Evolutionary conservation across 1,284 basidiomycete species (phyloP), one percentile per base, ranked within the genome.

Genomic region (Heterobasidion parviporum): DNA sequence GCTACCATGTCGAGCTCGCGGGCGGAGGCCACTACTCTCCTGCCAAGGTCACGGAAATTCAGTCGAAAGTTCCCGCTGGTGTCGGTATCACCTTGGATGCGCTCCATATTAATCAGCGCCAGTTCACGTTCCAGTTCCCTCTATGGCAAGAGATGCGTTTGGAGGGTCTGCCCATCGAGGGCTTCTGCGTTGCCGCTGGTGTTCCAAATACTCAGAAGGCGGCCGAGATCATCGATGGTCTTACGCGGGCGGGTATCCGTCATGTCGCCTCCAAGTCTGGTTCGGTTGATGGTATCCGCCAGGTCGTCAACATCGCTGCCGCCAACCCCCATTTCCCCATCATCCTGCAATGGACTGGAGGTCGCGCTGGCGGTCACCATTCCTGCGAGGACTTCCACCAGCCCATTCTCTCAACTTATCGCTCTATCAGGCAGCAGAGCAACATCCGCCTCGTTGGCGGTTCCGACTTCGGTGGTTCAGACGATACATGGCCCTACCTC

Each of bases 301-400:
- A 98, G 71, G 96, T 98, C 58, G 81, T 97, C 72, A 95, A 88
- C 76, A 99, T 99, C 65, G 96, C 97, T 32, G 83, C 90, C 48
- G 81, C 93, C 60, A 95, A 98, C 73, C 92, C 95, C 47, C 87
- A 94, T 72, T 99, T 92, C 81, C 94, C 96, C n/a, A 87, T 99
- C 73, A 94, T 99, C 71, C 77, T 98, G 61, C 96, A 98, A 69
- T 98, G 96, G 96, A 99, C 96, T 52, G 97, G 96, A 68, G 96
- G 96, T 54, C 93, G 96, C 65, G 97, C 95, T n/a, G 96, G 96
- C 64, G 96, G 96, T 59, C 96, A 99, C 67, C 96, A 98, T 76
- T 95, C 92, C 10, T 98, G 87, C 71, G 97, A 99, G 72, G 97
- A 99, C 72, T 95, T 98, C 83, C 95, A 98, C 70, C 93, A 97